Evolutionary conservation across 371 early-diverging fungal species (phyloP).

Genomic region (Haplosporangium sp.): DNA sequence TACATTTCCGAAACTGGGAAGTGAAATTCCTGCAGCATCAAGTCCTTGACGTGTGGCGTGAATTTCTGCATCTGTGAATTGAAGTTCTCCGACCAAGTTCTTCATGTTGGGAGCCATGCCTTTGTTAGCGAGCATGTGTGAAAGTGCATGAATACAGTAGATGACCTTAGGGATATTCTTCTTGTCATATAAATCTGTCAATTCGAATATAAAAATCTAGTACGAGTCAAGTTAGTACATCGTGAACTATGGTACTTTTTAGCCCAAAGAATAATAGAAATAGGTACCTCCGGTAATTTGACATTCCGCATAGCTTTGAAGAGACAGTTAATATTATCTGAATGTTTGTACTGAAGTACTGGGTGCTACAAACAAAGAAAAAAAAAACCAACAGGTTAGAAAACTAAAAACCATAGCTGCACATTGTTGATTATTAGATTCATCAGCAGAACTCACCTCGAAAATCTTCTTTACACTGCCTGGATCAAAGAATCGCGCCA

Average conservation of each 20-base stretch:
- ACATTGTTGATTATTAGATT: too few relatives aligned
- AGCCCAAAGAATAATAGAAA: too few relatives aligned
- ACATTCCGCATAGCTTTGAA: slow-evolving; percentile 85
- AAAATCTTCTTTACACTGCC: slow-evolving; percentile 89
- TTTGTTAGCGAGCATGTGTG: slow-evolving; percentile 89
- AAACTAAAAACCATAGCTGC: too few relatives aligned
- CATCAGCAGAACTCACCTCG: slow-evolving; percentile 60
- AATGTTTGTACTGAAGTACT: slow-evolving; percentile 94
- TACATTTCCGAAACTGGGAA: slow-evolving; percentile 89
- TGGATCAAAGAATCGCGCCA: slow-evolving; percentile 91
- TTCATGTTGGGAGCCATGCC: slow-evolving; percentile 92
- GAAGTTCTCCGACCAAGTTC: slow-evolving; percentile 90
- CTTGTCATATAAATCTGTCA: slow-evolving; percentile 98
- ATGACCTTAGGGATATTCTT: slow-evolving; percentile 99
- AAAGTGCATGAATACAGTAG: slow-evolving; percentile 99
- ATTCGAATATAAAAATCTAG: slow-evolving; percentile 96
- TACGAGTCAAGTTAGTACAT: neutral
- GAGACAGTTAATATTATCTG: slow-evolving; percentile 99
- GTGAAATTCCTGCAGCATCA: slow-evolving; percentile 79
- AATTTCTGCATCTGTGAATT: slow-evolving; percentile 90
- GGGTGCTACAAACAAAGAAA: slow-evolving; percentile 66
- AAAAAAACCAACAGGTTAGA: neutral
- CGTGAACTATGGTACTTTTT: too few relatives aligned
- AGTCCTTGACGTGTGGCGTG: slow-evolving; percentile 86
- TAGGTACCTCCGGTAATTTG: slow-evolving; percentile 82